Base-by-base conservation (phyloP, 2,329 filamentous ascomycete genomes). In the Colletotrichum echinochloae region DNA sequence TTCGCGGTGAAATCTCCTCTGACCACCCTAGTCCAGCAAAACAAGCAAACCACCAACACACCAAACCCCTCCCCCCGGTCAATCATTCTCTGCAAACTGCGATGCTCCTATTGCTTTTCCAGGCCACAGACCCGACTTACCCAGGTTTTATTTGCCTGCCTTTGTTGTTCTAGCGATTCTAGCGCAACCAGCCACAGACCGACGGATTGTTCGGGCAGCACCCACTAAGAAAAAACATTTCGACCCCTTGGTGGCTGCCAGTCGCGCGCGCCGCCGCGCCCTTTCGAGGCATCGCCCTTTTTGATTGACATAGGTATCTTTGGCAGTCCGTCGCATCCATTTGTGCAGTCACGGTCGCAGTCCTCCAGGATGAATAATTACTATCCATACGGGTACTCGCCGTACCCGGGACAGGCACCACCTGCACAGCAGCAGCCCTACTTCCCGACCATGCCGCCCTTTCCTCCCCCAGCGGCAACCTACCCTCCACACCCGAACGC, bases 341-440 rank as follows among this genome's bases (percentile, higher is more conserved):
- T 9, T 23, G 12, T 23, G 49, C 41, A 60, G 55, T 51, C 59
- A 49, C 64, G 30, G 37, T 70, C 49, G 51, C 64, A 26, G 49
- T 35, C 57, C 14, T 52, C 44, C 35, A 48, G 64, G 57, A 75
- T 68, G 46, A 85, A 85, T 82, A 79, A 82, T 48, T 80, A 82
- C 57, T 81, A 81, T 70, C 78, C 79, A 20, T 81, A 81, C 60
- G 76, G 77, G 57, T 79, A 82, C 66, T 76, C 77, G 67, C 78
- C 77, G n/a, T 77, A 77, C 57, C 75, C 71, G 35, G 75, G 74
- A 46, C 78, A 78, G 37, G 66, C 66, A n/a, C 46, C 66, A 26
- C 46, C 69, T 33, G 55, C 44, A 26, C 59, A 51, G 23, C 60
- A 62, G 49, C 62, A 72, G 28, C 66, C 55, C n/a, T 70, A 70